Percentiles rank a stretch among this genome's conserved stretches.
Evolutionary conservation across 2,329 filamentous ascomycete species (phyloP).

Genomic region (Aspergillus fijiensis): DNA sequence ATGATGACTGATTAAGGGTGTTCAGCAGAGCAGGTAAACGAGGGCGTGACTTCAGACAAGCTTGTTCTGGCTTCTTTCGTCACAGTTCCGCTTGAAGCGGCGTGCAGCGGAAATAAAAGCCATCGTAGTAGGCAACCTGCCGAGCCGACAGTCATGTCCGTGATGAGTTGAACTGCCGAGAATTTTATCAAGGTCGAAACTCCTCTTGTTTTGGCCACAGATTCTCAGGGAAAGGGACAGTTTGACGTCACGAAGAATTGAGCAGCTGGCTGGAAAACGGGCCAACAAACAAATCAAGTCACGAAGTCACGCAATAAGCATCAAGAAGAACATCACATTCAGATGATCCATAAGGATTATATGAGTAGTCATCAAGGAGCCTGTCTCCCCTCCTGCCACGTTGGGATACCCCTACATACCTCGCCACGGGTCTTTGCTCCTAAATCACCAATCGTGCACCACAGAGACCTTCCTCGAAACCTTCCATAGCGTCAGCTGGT

Average conservation of each 20-base stretch:
- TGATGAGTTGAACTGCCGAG: not conserved
- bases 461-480: not conserved
- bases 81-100: not conserved
- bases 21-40: too few relatives aligned
- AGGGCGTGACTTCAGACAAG: not conserved
- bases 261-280: not conserved
- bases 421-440: not conserved
- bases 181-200: not conserved
- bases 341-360: too few relatives aligned
- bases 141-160: not conserved
- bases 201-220: not conserved
- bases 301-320: too few relatives aligned
- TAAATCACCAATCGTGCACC: not conserved
- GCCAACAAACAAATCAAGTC: not conserved
- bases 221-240: not conserved
- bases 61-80: not conserved
- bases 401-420: not conserved
- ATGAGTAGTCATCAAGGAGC: too few relatives aligned
- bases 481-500: not conserved
- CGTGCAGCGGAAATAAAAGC: not conserved
- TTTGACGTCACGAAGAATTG: not conserved
- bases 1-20: too few relatives aligned
- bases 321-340: too few relatives aligned
- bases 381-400: not conserved
- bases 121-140: not conserved